Base-by-base conservation (phyloP, 257 asterid species). In the Fraxinus cuspidata region DNA sequence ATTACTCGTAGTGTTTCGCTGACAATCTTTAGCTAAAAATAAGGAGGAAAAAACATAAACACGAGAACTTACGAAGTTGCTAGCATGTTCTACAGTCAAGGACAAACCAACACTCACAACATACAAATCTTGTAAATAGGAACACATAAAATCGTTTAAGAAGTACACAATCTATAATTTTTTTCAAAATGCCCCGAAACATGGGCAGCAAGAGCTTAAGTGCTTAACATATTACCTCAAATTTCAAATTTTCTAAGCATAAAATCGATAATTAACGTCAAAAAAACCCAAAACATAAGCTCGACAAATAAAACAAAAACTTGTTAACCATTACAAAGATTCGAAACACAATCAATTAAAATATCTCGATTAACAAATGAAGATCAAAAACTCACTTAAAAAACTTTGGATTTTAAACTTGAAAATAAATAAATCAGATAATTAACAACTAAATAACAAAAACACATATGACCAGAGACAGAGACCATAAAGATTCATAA, bases 401-500 rank as follows among this genome's bases (percentile, higher is more conserved):
- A 25, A 25, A 27, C 1, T 25, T 63, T 0, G 6, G 34, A 23
- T 63, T 60, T 23, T 25, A 25, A 60, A 34, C 64, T 25, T 27
- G 11, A 67, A 51, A 56, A 74, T 71, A 38, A 60, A 69, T 37
- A 38, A 70, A 70, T 40, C n/a, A 44, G 53, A 44, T 13, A 15
- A 21, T 16, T 19, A 37, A 5, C n/a, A 5, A 21, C 44, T 37
- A 19, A 42, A 12, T 25, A 69, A 69, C 11, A n/a, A 19, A 37
- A 70, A 37, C n/a, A 19, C 0, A 9, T 37, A 34, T 9, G 34
- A 0, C 25, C 0, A 35, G 8, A 13, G 23, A 23, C 9, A 3
- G 53, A 35, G 2, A 11, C 7, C n/a, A 25, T 25, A 44, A 42
- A 72, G 58, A 74, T 63, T 34, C 32, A 58, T 68, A 73, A 76